Evolutionary conservation across 208 protist genomes (phyloP).

Genomic region (Trypanosoma avium): DNA sequence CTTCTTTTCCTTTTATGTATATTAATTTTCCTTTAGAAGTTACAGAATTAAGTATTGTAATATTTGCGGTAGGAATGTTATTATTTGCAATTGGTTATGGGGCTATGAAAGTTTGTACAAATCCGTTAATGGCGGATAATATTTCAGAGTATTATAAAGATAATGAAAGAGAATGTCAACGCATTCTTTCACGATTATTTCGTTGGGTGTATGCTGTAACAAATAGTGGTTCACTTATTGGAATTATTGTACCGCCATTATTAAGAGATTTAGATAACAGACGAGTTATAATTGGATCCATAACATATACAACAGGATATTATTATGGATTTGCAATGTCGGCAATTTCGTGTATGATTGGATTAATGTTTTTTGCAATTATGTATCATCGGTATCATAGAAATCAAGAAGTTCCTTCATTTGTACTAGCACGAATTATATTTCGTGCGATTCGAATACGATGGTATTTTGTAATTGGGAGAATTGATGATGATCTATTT

Average conservation of each 20-base stretch:
- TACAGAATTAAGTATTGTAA: constrained; percentile 4
- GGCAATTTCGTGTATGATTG: constrained; percentile 35
- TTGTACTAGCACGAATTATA: constrained; percentile 51
- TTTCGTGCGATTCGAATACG: constrained; percentile 30
- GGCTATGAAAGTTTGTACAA: constrained; percentile 74
- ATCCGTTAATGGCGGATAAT: constrained; percentile 69
- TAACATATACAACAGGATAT: constrained; percentile 52
- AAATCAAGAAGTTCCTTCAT: constrained; percentile 41
- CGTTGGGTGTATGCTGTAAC: constrained; percentile 51
- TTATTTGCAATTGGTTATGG: constrained; percentile 44
- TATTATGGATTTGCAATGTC: constrained; percentile 57
- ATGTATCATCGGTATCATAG: constrained; percentile 29
- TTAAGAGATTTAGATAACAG: constrained; percentile 41
- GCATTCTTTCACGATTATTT: constrained; percentile 47
- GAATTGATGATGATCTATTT: constrained; percentile 20
- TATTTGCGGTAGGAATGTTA: constrained; percentile 32
- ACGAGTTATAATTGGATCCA: constrained; percentile 26
- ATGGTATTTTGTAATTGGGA: constrained; percentile 25
- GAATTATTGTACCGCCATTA: constrained; percentile 59
- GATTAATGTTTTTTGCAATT: constrained; percentile 28
- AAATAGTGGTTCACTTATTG: constrained; percentile 53
- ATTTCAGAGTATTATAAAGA: constrained; percentile 33
- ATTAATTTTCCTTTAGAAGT: constrained; percentile 35
- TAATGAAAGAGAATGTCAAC: constrained; percentile 20
- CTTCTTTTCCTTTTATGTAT: constrained; percentile 47